Percentiles rank a stretch among this genome's conserved stretches.
These are phyloP conservation scores for Beta vulgaris DNA, from an alignment of 148 eudicot species.

Conservation along the genomic window DNA sequence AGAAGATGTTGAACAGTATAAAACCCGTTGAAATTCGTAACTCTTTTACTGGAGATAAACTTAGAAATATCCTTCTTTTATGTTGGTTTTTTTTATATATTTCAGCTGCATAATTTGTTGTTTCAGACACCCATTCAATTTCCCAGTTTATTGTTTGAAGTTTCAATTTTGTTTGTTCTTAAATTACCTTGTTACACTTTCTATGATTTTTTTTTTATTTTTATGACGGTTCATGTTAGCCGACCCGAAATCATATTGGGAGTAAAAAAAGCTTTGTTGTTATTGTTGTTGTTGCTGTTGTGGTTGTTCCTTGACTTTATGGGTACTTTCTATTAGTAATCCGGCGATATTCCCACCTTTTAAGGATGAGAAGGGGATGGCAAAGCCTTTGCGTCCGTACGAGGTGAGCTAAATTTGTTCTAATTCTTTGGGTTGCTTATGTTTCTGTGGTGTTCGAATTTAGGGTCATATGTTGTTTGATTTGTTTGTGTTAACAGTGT, in stretches of 20 bases:
- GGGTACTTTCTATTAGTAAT: slow-evolving; percentile 57
- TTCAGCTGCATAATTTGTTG: neutral
- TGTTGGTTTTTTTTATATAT: neutral
- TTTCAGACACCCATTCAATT: no score
- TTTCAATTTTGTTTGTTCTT: neutral
- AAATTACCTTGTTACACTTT: no score
- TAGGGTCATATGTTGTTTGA: neutral
- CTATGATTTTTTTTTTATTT: neutral
- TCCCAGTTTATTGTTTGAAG: neutral
- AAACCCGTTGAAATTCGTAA: slow-evolving; percentile 59
- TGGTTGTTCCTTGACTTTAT: slow-evolving; percentile 59
- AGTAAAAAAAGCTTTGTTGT: no score
- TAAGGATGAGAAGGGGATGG: slow-evolving; percentile 39
- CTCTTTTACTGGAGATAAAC: slow-evolving; percentile 35
- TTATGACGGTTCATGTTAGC: no score
- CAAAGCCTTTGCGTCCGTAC: slow-evolving; percentile 48
- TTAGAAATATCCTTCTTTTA: slow-evolving; percentile 78
- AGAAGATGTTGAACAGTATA: slow-evolving; percentile 35
- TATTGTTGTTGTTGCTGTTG: neutral
- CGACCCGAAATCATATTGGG: no score
- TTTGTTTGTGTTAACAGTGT: slow-evolving; percentile 50
- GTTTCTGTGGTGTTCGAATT: neutral
- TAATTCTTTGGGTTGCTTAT: neutral
- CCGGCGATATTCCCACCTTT: slow-evolving; percentile 51
- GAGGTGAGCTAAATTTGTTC: slow-evolving; percentile 44